Conservation (phyloP, 108 stramenopile species). For the Pseudonitzschia multiseries region DNA sequence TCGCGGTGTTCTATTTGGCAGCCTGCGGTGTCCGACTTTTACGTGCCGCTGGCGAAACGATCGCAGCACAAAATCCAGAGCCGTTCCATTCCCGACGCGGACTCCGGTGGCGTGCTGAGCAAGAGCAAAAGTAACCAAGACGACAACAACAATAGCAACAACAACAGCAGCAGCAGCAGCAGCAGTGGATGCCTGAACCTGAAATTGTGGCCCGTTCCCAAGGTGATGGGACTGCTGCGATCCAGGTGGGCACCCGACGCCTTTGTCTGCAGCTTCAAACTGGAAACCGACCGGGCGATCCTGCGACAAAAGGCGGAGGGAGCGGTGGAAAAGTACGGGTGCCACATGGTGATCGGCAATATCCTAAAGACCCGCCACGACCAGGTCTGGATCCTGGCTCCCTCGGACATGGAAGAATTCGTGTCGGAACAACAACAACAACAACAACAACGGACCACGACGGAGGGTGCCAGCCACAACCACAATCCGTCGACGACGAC, state of each 20-base stretch:
- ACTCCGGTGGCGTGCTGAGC: slow-evolving; percentile 6
- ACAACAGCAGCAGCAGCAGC: too few species aligned
- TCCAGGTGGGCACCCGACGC: slow-evolving; percentile 87
- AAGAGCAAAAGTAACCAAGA: too few species aligned
- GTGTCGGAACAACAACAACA: slow-evolving; percentile 8
- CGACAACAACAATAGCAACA: too few species aligned
- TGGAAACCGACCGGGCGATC: slow-evolving; percentile 92
- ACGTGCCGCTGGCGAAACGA: slow-evolving; percentile 80
- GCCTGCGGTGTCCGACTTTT: slow-evolving; percentile 98
- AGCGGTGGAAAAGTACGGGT: slow-evolving; percentile 86
- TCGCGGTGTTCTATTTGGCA: slow-evolving; percentile 83
- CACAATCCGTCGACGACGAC: too few species aligned
- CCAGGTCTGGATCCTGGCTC: slow-evolving; percentile 70
- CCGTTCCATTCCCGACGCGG: slow-evolving; percentile 24
- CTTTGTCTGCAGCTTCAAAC: slow-evolving; percentile 96
- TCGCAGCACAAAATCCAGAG: slow-evolving; percentile 95
- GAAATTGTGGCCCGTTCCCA: slow-evolving; percentile 86
- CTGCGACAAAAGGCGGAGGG: slow-evolving; percentile 83
- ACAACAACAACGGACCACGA: slow-evolving; percentile 12
- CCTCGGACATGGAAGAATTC: slow-evolving; percentile 16
- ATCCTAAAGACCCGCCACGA: slow-evolving; percentile 84
- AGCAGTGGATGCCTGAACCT: slow-evolving; percentile 45
- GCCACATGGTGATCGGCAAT: slow-evolving; percentile 97
- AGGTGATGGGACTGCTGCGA: slow-evolving; percentile 79
- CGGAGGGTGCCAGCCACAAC: background rate